Conservation (phyloP, 2,329 filamentous ascomycete species). For the Chrysoporthe puriensis region DNA sequence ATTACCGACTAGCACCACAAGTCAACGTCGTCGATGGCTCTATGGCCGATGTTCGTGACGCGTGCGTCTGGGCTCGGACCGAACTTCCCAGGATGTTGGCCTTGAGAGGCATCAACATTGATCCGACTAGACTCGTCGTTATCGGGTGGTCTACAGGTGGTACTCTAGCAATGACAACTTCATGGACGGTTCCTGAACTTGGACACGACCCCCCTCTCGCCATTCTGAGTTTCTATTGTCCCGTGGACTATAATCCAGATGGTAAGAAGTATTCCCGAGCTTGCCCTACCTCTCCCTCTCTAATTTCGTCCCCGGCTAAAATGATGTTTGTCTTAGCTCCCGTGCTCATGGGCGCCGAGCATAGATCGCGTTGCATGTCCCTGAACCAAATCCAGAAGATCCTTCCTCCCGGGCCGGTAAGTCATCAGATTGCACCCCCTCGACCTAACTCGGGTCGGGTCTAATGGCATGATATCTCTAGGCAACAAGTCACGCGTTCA, state of each 20-base stretch:
- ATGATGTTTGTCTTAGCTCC: neutral
- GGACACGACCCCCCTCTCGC: neutral
- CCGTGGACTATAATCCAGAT: neutral
- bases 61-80: neutral
- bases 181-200: neutral
- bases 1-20: neutral
- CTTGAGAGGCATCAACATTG: neutral
- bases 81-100: neutral
- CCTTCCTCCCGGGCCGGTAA: neutral
- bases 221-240: neutral
- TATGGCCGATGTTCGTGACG: neutral
- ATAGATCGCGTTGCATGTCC: neutral
- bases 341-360: neutral
- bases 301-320: neutral
- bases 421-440: too few species aligned
- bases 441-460: too few species aligned
- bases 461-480: too few species aligned
- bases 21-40: neutral
- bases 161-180: neutral
- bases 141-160: slow-evolving; percentile 1
- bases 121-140: neutral
- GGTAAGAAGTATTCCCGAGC: neutral
- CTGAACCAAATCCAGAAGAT: neutral
- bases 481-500: neutral
- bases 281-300: neutral